Conservation (phyloP, 352 stramenopile genomes). For the Phytopythium litorale region DNA sequence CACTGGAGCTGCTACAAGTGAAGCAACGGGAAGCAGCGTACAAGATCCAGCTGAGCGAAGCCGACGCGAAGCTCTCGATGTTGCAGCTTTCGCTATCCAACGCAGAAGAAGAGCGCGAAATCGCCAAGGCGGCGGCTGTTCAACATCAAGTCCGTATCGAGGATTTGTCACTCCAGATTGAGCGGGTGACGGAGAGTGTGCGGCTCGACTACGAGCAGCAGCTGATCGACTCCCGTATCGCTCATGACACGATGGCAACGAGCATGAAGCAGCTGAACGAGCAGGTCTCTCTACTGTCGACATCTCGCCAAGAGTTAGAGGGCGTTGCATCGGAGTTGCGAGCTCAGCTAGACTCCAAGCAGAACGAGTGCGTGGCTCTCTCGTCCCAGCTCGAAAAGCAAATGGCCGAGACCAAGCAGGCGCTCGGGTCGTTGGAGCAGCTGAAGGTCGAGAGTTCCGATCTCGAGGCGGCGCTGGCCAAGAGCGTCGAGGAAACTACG, state of each 20-base stretch:
- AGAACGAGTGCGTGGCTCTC: not conserved
- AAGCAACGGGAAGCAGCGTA: slow-evolving; percentile 63
- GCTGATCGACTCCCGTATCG: slow-evolving; percentile 27
- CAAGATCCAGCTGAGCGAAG: slow-evolving; percentile 41
- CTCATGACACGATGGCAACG: slow-evolving; percentile 11
- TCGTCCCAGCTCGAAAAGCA: not conserved
- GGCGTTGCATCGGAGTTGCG: not conserved
- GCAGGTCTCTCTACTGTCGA: slow-evolving; percentile 1
- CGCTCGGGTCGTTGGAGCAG: not conserved
- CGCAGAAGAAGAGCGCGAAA: slow-evolving; percentile 22
- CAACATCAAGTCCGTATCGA: slow-evolving; percentile 29
- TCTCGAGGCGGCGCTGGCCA: not conserved
- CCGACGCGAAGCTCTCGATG: slow-evolving; percentile 29
- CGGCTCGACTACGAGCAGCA: slow-evolving; percentile 30
- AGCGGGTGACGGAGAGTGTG: slow-evolving; percentile 18
- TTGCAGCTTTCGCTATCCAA: slow-evolving; percentile 12
- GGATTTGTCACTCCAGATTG: slow-evolving; percentile 18
- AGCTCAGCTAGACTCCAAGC: not conserved
- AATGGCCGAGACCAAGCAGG: slow-evolving; percentile 5
- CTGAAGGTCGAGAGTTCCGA: not conserved
- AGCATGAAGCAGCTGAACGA: not conserved
- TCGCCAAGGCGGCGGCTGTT: slow-evolving; percentile 16
- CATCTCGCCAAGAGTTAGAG: slow-evolving; percentile 5
- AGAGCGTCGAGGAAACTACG: not conserved
- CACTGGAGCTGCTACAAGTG: slow-evolving; percentile 48